Evolutionary conservation across 352 stramenopile species (phyloP).

Genomic region (Globisporangium cederbergense): DNA sequence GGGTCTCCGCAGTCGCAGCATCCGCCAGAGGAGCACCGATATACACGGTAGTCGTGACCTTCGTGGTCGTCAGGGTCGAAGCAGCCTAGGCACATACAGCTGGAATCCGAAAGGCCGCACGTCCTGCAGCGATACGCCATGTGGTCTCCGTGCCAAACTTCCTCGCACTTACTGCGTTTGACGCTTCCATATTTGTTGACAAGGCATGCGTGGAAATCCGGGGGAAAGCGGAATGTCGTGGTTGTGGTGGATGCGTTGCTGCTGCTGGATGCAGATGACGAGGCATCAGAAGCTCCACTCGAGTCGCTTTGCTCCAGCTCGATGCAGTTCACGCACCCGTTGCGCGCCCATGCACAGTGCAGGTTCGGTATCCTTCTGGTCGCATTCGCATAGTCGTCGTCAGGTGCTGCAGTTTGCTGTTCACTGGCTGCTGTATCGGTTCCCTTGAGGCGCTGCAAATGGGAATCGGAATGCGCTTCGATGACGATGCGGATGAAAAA

Average conservation of each 20-base stretch:
- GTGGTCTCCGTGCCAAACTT: conserved; percentile 86
- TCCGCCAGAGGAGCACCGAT: conserved; percentile 73
- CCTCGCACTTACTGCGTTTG: conserved; percentile 75
- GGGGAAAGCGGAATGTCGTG: conserved; percentile 29
- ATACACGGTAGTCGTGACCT: conserved; percentile 79
- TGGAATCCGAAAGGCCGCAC: conserved; percentile 82
- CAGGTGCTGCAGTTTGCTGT: background rate
- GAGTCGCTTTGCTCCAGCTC: conserved; percentile 32
- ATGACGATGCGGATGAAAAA: conserved; percentile 67
- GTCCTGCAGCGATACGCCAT: conserved; percentile 84
- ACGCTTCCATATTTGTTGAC: conserved; percentile 54
- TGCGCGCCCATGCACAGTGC: conserved; percentile 30
- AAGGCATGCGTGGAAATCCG: conserved; percentile 47
- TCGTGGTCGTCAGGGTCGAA: conserved; percentile 80
- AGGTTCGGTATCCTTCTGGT: conserved; percentile 7
- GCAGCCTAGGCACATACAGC: conserved; percentile 81
- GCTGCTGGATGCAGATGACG: background rate
- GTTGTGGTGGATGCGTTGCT: conserved; percentile 1
- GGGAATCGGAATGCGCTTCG: conserved; percentile 36
- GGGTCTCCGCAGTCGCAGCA: conserved; percentile 84
- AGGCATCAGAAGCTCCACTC: background rate
- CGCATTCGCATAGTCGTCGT: conserved; percentile 14
- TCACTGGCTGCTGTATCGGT: background rate
- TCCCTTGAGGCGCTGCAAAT: conserved; percentile 8
- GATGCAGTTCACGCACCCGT: conserved; percentile 33